Evolutionary conservation across 768 basidiomycete genomes (phyloP).

Genomic region (Harrya chromipes): DNA sequence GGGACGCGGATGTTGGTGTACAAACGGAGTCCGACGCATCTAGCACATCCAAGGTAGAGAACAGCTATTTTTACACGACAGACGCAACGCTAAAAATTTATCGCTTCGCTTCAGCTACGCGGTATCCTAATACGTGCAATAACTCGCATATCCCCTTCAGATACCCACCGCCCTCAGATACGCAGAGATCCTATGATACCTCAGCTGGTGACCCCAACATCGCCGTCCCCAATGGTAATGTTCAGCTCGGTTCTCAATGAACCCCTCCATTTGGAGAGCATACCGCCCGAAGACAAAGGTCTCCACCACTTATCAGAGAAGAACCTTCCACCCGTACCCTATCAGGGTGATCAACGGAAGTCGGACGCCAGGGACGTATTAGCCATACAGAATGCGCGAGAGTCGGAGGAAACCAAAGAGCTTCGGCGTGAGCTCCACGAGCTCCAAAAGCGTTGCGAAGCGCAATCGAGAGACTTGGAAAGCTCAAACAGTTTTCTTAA

Average conservation of each 20-base stretch:
- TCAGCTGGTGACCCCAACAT: no score
- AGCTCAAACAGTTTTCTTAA: constrained; percentile 3
- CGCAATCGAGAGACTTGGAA: constrained; percentile 11
- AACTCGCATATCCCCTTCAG: background rate
- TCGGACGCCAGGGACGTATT: background rate
- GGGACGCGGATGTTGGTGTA: background rate
- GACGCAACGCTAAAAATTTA: background rate
- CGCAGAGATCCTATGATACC: no score
- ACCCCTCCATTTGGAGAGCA: no score
- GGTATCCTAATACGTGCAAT: background rate
- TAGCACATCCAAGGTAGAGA: background rate
- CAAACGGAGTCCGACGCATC: background rate
- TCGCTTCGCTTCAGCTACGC: background rate
- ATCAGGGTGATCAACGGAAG: background rate
- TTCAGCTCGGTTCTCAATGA: no score
- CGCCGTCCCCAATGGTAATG: no score
- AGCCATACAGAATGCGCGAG: background rate
- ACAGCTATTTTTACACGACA: background rate
- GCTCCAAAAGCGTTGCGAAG: constrained; percentile 7
- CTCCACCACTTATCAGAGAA: no score
- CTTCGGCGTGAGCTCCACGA: constrained; percentile 8
- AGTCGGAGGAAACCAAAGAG: constrained; percentile 2
- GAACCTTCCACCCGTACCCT: background rate
- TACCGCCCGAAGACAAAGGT: no score
- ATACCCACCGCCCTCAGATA: no score